Conservation (phyloP, 441 rosid genomes). For the Erodium texanum region DNA sequence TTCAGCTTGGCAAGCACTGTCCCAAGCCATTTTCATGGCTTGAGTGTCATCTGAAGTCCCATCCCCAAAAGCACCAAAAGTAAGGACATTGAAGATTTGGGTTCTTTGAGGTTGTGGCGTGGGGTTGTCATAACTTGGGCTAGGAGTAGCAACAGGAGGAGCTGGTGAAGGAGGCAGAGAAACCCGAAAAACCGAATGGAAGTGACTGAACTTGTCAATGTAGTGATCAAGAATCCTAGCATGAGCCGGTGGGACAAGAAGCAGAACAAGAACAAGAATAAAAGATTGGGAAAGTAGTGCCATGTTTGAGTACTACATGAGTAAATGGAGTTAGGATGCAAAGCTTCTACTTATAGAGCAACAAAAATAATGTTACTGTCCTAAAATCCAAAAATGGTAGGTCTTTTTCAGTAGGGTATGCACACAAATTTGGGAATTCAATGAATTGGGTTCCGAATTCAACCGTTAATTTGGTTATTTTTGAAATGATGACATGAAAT, state of each 20-base stretch:
- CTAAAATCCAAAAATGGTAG: not conserved
- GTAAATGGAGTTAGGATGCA: not conserved
- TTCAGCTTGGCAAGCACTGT: slow-evolving; percentile 20
- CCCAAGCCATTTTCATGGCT: slow-evolving; percentile 48
- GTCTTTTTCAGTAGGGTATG: not conserved
- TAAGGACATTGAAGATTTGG: slow-evolving; percentile 23
- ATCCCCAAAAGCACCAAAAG: slow-evolving; percentile 38
- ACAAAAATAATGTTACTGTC: not conserved
- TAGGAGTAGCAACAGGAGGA: not conserved
- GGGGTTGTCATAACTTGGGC: slow-evolving; percentile 12
- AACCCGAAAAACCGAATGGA: slow-evolving; percentile 15
- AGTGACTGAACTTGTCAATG: not conserved
- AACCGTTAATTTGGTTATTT: not conserved
- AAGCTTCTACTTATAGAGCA: not conserved
- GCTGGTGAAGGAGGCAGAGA: slow-evolving; percentile 22
- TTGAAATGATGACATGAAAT: too few species aligned
- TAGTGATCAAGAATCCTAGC: not conserved
- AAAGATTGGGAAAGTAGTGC: not conserved
- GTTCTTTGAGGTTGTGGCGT: not conserved
- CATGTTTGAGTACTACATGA: not conserved
- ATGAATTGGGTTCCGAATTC: not conserved
- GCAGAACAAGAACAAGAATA: not conserved
- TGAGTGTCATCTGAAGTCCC: slow-evolving; percentile 32
- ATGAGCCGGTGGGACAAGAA: not conserved
- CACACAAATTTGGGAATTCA: not conserved